These are phyloP conservation scores for Mallotus japonicus DNA, from an alignment of 441 rosid species.

Conservation along the genomic window DNA sequence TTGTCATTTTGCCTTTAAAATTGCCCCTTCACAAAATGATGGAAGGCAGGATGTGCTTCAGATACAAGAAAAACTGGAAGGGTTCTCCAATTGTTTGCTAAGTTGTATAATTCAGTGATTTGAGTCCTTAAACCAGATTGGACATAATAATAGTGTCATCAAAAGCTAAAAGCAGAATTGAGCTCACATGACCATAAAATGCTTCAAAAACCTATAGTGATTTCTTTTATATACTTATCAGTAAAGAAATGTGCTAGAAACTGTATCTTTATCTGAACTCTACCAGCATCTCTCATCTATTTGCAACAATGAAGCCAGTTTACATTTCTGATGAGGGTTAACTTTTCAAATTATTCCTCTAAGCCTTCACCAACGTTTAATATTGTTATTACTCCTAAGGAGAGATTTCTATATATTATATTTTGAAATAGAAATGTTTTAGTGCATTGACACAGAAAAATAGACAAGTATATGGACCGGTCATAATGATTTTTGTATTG, in stretches of 20 bases:
- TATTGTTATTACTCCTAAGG: constrained; percentile 3
- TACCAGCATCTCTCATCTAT: constrained; percentile 8
- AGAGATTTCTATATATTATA: background rate
- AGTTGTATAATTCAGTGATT: constrained; percentile 11
- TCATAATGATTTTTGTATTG: background rate
- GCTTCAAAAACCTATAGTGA: background rate
- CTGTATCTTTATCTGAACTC: constrained; percentile 5
- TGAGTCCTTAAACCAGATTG: constrained; percentile 5
- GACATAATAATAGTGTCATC: background rate
- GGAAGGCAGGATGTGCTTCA: constrained; percentile 1
- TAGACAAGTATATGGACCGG: background rate
- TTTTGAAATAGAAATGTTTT: background rate
- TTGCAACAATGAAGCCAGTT: constrained; percentile 18
- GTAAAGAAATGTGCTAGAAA: constrained; percentile 8
- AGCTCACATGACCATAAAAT: background rate
- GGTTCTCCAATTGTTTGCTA: background rate
- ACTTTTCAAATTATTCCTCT: constrained; percentile 14
- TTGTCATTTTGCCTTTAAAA: constrained; percentile 1
- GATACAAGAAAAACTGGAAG: background rate
- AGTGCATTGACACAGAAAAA: background rate
- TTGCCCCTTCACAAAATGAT: constrained; percentile 23
- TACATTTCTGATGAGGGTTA: constrained; percentile 7
- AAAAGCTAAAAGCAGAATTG: background rate
- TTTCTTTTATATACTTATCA: constrained; percentile 16
- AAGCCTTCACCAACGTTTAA: constrained; percentile 25